phyloP scores from a whole-genome alignment of 257 asterid species.

The Nyctanthes arbortristis region DNA sequence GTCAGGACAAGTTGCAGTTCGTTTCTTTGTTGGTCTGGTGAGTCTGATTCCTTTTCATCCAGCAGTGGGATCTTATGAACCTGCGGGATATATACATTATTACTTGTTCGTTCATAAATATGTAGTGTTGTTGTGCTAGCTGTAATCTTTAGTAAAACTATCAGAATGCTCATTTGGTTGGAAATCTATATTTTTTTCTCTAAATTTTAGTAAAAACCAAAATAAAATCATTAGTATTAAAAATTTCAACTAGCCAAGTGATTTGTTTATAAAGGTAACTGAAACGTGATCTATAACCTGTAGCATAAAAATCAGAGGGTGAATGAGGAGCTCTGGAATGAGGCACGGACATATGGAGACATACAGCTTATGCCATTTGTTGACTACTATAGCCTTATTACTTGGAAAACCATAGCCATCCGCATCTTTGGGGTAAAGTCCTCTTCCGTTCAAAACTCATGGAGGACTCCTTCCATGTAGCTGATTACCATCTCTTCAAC shows the following conservation, averaged over 20 bases:
- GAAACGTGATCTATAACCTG: slow-evolving; percentile 29
- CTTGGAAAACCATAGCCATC: slow-evolving; percentile 94
- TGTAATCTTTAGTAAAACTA: background rate
- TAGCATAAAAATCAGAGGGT: slow-evolving; percentile 98
- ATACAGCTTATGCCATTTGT: slow-evolving; percentile 96
- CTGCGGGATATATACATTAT: background rate
- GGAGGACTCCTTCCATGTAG: slow-evolving; percentile 22
- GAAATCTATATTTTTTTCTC: background rate
- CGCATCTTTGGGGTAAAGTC: slow-evolving; percentile 86
- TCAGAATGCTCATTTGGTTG: background rate
- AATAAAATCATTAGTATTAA: background rate
- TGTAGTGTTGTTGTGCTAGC: too few relatives aligned
- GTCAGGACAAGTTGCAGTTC: slow-evolving; percentile 84
- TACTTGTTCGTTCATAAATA: background rate
- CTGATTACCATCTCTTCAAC: slow-evolving; percentile 58
- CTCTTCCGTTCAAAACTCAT: slow-evolving; percentile 39
- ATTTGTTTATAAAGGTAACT: background rate
- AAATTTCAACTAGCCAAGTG: background rate
- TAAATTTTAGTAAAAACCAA: background rate
- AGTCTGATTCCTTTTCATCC: slow-evolving; percentile 24
- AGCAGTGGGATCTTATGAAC: background rate
- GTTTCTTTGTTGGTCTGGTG: slow-evolving; percentile 99
- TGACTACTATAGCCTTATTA: slow-evolving; percentile 86
- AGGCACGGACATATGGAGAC: slow-evolving; percentile 82
- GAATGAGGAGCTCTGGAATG: slow-evolving; percentile 96